Conservation (phyloP, 768 basidiomycete genomes). For the Boletus sp. region DNA sequence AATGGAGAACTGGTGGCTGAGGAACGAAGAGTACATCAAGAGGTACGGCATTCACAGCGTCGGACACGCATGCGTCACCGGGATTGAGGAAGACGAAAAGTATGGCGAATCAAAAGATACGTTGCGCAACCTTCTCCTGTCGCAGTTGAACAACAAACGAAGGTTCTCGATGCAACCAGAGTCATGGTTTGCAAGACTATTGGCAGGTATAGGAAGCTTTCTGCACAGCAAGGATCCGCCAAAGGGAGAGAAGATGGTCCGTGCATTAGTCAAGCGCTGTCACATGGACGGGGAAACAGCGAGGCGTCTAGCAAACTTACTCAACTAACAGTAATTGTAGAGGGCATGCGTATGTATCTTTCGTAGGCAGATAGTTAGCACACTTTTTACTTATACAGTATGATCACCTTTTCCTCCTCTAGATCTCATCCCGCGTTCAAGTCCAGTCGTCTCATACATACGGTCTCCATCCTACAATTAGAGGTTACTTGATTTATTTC, state of each 20-base stretch:
- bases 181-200: constrained; percentile 23
- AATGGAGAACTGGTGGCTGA: constrained; percentile 37
- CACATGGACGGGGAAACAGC: constrained; percentile 28
- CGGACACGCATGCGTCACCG: constrained; percentile 43
- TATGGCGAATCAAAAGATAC: constrained; percentile 32
- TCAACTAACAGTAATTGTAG: constrained; percentile 1
- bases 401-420: too few relatives aligned
- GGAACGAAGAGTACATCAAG: constrained; percentile 26
- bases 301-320: constrained; percentile 14
- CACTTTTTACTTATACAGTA: neutral
- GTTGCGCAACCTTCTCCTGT: constrained; percentile 20
- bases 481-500: too few relatives aligned
- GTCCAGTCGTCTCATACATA: too few relatives aligned
- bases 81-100: constrained; percentile 32
- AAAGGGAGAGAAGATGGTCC: constrained; percentile 25
- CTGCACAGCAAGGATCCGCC: constrained; percentile 21
- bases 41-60: constrained; percentile 26
- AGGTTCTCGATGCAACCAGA: constrained; percentile 26
- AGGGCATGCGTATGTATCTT: neutral
- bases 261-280: constrained; percentile 25
- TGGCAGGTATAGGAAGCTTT: constrained; percentile 21
- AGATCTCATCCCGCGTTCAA: too few relatives aligned
- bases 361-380: neutral
- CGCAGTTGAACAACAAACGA: constrained; percentile 6
- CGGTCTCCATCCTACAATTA: too few relatives aligned